Conservation (phyloP, 2,329 filamentous ascomycete species). For the Gnomoniopsis smithogilvyi region DNA sequence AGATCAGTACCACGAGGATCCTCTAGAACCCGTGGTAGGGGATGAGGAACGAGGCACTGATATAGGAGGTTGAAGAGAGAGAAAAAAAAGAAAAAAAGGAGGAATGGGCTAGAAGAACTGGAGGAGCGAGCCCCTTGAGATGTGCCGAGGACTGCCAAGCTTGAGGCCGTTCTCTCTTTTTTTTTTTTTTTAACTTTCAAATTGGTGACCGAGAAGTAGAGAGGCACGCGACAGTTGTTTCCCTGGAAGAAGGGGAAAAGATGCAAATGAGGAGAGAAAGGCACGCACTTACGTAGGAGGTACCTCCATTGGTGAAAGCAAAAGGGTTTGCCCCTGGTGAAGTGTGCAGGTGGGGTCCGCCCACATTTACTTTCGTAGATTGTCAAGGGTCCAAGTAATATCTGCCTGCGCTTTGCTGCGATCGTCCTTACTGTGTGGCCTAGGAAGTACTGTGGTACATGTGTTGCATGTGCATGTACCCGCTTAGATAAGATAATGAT, state of each 20-base stretch:
- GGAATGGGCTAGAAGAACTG: too few relatives aligned
- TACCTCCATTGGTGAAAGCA: neutral
- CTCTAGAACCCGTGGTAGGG: neutral
- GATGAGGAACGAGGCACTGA: neutral
- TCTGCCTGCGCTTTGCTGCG: too few relatives aligned
- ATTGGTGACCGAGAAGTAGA: neutral
- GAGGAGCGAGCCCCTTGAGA: too few relatives aligned
- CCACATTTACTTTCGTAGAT: too few relatives aligned
- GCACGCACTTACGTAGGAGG: neutral
- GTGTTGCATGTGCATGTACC: too few relatives aligned
- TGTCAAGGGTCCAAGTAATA: too few relatives aligned
- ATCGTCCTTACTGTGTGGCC: too few relatives aligned
- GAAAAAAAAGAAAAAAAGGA: too few relatives aligned
- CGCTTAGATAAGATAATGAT: too few relatives aligned
- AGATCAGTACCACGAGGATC: neutral
- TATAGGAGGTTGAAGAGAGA: too few relatives aligned
- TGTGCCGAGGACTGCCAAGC: neutral
- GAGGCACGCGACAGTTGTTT: conserved; percentile 8
- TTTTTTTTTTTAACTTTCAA: too few relatives aligned
- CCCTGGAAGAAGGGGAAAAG: neutral
- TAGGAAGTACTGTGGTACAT: too few relatives aligned
- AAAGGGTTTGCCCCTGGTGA: neutral
- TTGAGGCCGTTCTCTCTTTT: neutral
- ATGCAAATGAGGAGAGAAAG: neutral
- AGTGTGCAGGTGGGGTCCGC: neutral